Percentiles rank a stretch among this genome's conserved stretches.
Evolutionary conservation across 2,329 filamentous ascomycete species (phyloP).

Genomic region (Penicillium aurantiogriseum): DNA sequence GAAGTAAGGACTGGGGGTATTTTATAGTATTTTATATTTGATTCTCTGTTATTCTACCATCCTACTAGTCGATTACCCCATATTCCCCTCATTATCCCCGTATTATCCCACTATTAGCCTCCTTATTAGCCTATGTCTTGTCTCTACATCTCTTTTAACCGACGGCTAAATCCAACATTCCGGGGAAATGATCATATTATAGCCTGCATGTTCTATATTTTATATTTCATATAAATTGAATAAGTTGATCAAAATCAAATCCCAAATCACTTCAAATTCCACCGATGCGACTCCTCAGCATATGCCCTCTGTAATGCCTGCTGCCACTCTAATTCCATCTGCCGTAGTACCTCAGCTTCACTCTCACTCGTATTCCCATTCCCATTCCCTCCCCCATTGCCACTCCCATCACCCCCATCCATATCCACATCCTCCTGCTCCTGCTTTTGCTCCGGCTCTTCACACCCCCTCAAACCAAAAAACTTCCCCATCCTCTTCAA

Average conservation of each 20-base stretch:
- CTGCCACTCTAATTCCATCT: constrained; percentile 33
- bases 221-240: too few species aligned
- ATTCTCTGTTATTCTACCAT: background rate
- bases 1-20: too few species aligned
- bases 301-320: constrained; percentile 26
- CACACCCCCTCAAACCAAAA: constrained; percentile 42
- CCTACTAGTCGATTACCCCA: background rate
- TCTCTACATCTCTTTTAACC: background rate
- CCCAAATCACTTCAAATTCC: constrained; percentile 4
- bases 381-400: background rate
- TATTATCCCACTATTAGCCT: background rate
- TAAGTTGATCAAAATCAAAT: background rate
- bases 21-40: background rate
- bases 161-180: constrained; percentile 5
- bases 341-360: constrained; percentile 15
- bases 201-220: background rate
- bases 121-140: background rate
- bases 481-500: constrained; percentile 44
- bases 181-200: background rate
- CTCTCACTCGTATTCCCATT: background rate
- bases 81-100: background rate
- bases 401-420: too few species aligned
- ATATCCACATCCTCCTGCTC: background rate
- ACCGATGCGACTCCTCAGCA: constrained; percentile 18
- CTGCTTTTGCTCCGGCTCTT: constrained; percentile 2